A percentile compares a stretch with the other conserved stretches of the same genome.
Evolutionary conservation across 1,139 yeast genomes (phyloP).

Genomic region (Kodamaea sp.): DNA sequence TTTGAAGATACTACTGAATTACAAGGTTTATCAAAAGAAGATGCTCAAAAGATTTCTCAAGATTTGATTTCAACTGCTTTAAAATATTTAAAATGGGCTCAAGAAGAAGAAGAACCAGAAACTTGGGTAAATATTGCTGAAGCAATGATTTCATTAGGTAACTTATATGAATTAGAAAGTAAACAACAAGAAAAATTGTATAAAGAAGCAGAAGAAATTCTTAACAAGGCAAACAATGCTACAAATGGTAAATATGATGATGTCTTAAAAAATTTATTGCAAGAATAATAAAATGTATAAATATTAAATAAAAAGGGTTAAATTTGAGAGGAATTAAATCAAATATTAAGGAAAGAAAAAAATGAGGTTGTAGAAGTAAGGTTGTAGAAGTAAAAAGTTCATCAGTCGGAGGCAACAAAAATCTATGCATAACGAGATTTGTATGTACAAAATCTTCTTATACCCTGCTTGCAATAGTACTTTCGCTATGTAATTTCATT

Average conservation of each 20-base stretch:
- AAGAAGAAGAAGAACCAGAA: constrained; percentile 72
- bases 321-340: neutral
- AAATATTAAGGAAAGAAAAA: constrained; percentile 1
- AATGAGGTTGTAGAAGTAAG: constrained; percentile 2
- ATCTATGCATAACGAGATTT: neutral
- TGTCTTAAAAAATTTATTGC: constrained; percentile 45
- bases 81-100: constrained; percentile 52
- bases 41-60: constrained; percentile 50
- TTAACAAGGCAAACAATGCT: constrained; percentile 67
- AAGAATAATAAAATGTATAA: constrained; percentile 3
- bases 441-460: constrained; percentile 7
- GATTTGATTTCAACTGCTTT: constrained; percentile 54
- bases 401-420: neutral
- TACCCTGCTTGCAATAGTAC: constrained; percentile 37
- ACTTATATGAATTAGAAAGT: constrained; percentile 61
- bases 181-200: constrained; percentile 63
- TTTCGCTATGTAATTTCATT: constrained; percentile 37
- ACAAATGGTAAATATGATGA: constrained; percentile 71
- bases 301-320: constrained; percentile 3
- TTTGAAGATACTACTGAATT: constrained; percentile 38
- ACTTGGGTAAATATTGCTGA: constrained; percentile 83
- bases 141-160: constrained; percentile 75
- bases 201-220: constrained; percentile 58
- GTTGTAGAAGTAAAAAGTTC: neutral
- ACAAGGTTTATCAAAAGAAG: constrained; percentile 37